Conservation (phyloP, 352 stramenopile genomes). For the Pythium phragmiticola region DNA sequence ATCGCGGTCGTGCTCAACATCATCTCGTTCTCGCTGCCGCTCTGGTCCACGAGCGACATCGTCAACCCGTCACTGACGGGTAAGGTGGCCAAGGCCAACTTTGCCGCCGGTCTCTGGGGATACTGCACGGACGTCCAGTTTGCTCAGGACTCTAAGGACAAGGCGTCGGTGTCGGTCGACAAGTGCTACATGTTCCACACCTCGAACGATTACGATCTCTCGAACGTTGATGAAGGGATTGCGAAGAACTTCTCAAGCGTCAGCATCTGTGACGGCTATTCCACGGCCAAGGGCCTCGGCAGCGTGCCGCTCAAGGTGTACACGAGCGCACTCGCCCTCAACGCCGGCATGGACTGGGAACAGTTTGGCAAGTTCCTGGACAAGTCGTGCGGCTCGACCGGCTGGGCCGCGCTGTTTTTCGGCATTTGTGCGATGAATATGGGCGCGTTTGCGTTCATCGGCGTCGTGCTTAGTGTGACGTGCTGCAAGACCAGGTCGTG, state of each 20-base stretch:
- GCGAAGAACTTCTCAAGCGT: constrained; percentile 49
- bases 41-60: constrained; percentile 61
- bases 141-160: constrained; percentile 10
- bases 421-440: constrained; percentile 38
- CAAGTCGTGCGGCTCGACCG: constrained; percentile 53
- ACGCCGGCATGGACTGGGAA: constrained; percentile 44
- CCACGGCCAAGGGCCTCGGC: constrained; percentile 30
- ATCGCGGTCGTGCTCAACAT: constrained; percentile 54
- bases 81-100: constrained; percentile 42
- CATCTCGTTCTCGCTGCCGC: constrained; percentile 58
- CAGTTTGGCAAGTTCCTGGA: constrained; percentile 64
- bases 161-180: constrained; percentile 45
- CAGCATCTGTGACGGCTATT: constrained; percentile 63
- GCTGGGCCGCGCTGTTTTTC: constrained; percentile 45
- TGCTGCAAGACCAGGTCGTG: constrained; percentile 72
- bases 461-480: constrained; percentile 55
- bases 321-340: constrained; percentile 32
- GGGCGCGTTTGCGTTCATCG: constrained; percentile 47
- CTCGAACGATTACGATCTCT: constrained; percentile 49
- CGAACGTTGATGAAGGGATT: constrained; percentile 31
- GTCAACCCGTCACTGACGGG: constrained; percentile 39
- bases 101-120: constrained; percentile 59
- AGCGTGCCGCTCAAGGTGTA: constrained; percentile 33
- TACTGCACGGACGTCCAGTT: constrained; percentile 66
- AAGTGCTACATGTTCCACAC: constrained; percentile 78